phyloP scores from a whole-genome alignment of 1,139 yeast genomes.

The Zygosaccharomyces pseudobailii region DNA sequence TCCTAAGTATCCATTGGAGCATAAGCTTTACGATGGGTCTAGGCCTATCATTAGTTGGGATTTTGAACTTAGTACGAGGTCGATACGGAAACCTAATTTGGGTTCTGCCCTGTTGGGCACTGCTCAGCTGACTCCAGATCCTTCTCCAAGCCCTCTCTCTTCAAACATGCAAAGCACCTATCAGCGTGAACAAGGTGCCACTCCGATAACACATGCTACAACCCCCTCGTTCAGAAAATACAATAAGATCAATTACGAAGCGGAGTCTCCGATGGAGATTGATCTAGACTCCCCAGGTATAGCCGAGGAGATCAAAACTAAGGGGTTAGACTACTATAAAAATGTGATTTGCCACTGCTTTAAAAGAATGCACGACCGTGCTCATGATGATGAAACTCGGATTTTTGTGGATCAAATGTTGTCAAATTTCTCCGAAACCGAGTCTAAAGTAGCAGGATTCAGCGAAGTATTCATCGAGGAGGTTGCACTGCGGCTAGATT shows the following conservation, averaged over 20 bases:
- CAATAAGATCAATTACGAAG: conserved; percentile 14
- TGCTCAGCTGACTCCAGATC: conserved; percentile 5
- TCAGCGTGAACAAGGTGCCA: conserved; percentile 14
- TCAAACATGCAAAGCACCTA: conserved; percentile 14
- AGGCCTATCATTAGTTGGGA: conserved; percentile 21
- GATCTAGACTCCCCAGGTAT: conserved; percentile 14
- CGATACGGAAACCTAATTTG: conserved; percentile 4
- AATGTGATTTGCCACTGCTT: conserved; percentile 40
- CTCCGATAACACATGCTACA: conserved; percentile 23
- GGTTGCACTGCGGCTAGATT: conserved; percentile 37
- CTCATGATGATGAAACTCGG: conserved; percentile 44
- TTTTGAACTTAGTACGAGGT: conserved; percentile 13
- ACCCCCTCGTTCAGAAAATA: conserved; percentile 22
- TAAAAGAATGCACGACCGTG: conserved; percentile 45
- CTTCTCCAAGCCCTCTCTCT: conserved; percentile 15
- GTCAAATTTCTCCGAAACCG: conserved; percentile 41
- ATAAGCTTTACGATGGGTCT: conserved; percentile 29
- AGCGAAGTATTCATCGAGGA: conserved; percentile 64
- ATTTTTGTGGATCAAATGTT: conserved; percentile 41
- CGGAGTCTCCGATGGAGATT: conserved; percentile 23
- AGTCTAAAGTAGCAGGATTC: conserved; percentile 55
- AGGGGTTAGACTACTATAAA: conserved; percentile 35
- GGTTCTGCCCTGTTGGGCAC: conserved; percentile 7
- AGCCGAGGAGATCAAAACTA: conserved; percentile 12
- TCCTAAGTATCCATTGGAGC: conserved; percentile 32